phyloP scores from a whole-genome alignment of 1,284 basidiomycete genomes.

The Cystobasidiaceae sp. region DNA sequence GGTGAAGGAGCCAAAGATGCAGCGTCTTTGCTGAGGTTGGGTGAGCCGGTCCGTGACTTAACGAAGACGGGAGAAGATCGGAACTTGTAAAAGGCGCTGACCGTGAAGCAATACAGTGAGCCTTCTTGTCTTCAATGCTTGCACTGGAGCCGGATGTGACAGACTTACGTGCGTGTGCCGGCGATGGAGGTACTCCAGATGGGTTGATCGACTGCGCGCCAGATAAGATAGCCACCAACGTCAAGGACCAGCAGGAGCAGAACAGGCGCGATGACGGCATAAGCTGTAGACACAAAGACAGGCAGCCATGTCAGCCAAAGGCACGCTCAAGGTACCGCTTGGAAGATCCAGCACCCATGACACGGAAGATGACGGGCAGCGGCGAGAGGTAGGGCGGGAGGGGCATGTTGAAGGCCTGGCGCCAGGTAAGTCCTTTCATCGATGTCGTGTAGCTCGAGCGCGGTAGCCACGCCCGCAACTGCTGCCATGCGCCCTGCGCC shows the following conservation, averaged over 20 bases:
- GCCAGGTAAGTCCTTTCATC: conserved; percentile 23
- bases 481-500: background rate
- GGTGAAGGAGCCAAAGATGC: background rate
- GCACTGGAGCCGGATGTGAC: no score
- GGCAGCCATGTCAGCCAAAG: background rate
- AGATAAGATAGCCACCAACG: conserved; percentile 21
- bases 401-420: conserved; percentile 19
- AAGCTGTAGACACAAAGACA: conserved; percentile 1
- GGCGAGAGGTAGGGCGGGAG: conserved; percentile 28
- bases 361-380: conserved; percentile 27
- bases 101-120: background rate
- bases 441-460: conserved; percentile 25
- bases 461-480: background rate
- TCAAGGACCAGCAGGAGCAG: conserved; percentile 19
- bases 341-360: conserved; percentile 2
- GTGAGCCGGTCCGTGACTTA: conserved; percentile 8
- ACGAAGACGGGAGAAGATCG: conserved; percentile 22
- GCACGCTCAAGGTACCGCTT: background rate
- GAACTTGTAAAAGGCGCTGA: conserved; percentile 30
- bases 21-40: conserved; percentile 1
- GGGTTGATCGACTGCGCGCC: conserved; percentile 1
- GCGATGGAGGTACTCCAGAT: background rate
- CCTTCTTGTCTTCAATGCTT: no score
- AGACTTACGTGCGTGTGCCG: conserved; percentile 22
- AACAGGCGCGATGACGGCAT: conserved; percentile 25